These are phyloP conservation scores for Parathielavia appendiculata DNA, from an alignment of 495 filamentous ascomycete species.

Conservation along the genomic window DNA sequence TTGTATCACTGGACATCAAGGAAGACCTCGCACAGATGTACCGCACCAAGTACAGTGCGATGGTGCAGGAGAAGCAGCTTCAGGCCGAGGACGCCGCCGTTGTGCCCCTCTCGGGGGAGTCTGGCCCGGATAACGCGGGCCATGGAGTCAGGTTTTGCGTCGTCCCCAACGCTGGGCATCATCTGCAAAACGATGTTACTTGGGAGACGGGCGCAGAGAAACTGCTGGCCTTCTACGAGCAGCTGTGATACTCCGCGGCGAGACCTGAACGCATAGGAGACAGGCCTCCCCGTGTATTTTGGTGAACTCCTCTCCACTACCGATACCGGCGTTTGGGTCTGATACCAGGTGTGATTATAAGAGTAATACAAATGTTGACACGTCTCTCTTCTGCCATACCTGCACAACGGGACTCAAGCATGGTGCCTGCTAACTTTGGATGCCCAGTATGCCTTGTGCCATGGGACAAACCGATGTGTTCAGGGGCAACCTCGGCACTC, in stretches of 20 bases:
- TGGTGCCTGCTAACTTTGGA: too few relatives aligned
- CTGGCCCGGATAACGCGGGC: constrained; percentile 16
- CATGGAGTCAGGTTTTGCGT: constrained; percentile 34
- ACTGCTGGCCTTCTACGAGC: constrained; percentile 34
- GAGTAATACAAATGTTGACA: too few relatives aligned
- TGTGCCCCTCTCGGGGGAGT: constrained; percentile 16
- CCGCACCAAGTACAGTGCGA: constrained; percentile 17
- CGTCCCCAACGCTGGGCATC: constrained; percentile 39
- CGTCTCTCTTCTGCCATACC: too few relatives aligned
- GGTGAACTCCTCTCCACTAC: not conserved
- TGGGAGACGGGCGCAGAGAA: constrained; percentile 38
- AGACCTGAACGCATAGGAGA: not conserved
- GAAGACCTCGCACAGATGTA: constrained; percentile 47
- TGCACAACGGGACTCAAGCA: too few relatives aligned
- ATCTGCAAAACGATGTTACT: constrained; percentile 43
- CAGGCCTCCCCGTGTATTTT: not conserved
- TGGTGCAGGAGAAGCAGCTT: constrained; percentile 80
- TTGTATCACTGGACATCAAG: constrained; percentile 26
- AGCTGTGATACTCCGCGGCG: constrained; percentile 20
- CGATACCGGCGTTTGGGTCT: not conserved
- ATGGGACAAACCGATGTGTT: too few relatives aligned
- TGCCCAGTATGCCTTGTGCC: too few relatives aligned
- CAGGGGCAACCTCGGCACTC: too few relatives aligned
- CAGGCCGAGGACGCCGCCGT: constrained; percentile 65
- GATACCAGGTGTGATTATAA: too few relatives aligned